A percentile compares a stretch with the other conserved stretches of the same genome.
phyloP scores from a whole-genome alignment of 805 yeast species.

The Starmerella tilneyi region DNA sequence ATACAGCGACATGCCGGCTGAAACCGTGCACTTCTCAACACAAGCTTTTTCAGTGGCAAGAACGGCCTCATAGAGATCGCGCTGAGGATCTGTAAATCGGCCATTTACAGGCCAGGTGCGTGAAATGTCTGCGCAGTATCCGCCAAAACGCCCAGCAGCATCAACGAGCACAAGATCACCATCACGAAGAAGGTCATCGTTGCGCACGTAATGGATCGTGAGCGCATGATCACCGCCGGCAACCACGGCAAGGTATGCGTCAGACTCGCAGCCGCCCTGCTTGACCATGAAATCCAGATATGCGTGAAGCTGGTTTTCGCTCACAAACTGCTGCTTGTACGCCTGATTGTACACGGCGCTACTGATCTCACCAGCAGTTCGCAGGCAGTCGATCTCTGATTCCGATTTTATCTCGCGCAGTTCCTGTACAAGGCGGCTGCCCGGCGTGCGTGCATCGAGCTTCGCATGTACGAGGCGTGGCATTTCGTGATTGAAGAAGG shows the following conservation, averaged over 20 bases:
- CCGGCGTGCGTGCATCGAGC: not conserved
- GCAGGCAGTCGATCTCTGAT: slow-evolving; percentile 67
- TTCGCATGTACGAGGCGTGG: slow-evolving; percentile 17
- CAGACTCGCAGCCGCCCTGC: slow-evolving; percentile 76
- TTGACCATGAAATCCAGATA: slow-evolving; percentile 74
- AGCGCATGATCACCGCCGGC: slow-evolving; percentile 88
- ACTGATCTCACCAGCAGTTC: slow-evolving; percentile 71
- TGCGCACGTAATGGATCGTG: slow-evolving; percentile 87
- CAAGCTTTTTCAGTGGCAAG: slow-evolving; percentile 70
- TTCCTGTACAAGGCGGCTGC: slow-evolving; percentile 22
- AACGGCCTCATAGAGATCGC: slow-evolving; percentile 80
- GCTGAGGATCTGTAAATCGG: slow-evolving; percentile 63
- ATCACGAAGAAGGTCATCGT: slow-evolving; percentile 66
- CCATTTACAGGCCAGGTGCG: slow-evolving; percentile 91
- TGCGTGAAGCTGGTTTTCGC: slow-evolving; percentile 71
- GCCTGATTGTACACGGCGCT: slow-evolving; percentile 79
- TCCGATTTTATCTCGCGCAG: slow-evolving; percentile 60
- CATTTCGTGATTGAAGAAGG: slow-evolving; percentile 23
- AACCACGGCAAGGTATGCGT: slow-evolving; percentile 91
- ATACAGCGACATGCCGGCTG: slow-evolving; percentile 46
- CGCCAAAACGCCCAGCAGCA: slow-evolving; percentile 90
- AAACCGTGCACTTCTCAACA: slow-evolving; percentile 55
- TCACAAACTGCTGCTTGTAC: slow-evolving; percentile 45
- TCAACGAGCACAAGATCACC: slow-evolving; percentile 86
- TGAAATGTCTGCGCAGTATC: slow-evolving; percentile 91